Evolutionary conservation across 108 stramenopile species (phyloP).

Genomic region (Epithemia pelagica): DNA sequence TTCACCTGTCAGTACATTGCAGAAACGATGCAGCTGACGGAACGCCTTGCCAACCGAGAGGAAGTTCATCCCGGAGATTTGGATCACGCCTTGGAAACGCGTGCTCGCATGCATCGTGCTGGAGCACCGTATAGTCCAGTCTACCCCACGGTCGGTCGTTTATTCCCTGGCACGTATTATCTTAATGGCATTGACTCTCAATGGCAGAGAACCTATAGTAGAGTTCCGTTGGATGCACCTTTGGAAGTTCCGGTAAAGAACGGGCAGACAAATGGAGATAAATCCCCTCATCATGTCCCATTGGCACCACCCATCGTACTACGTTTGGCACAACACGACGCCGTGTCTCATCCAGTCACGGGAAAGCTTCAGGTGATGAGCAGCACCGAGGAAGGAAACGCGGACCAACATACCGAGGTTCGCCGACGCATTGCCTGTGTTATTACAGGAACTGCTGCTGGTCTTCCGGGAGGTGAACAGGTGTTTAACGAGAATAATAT

Average conservation of each 20-base stretch:
- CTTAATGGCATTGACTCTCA: conserved; percentile 79
- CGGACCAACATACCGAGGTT: conserved; percentile 42
- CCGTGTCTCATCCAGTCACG: conserved; percentile 56
- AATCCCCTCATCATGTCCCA: background rate
- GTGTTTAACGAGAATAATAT: conserved; percentile 78
- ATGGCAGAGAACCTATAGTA: conserved; percentile 70
- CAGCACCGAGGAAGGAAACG: conserved; percentile 35
- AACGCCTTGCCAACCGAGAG: conserved; percentile 76
- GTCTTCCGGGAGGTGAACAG: conserved; percentile 68
- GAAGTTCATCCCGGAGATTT: conserved; percentile 82
- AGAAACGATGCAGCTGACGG: conserved; percentile 51
- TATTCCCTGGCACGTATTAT: conserved; percentile 92
- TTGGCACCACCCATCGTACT: conserved; percentile 77
- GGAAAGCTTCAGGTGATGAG: conserved; percentile 53
- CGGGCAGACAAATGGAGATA: background rate
- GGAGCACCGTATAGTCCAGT: conserved; percentile 78
- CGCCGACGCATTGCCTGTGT: conserved; percentile 72
- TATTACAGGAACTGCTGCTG: conserved; percentile 92
- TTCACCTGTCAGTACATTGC: conserved; percentile 84
- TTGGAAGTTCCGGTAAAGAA: conserved; percentile 32
- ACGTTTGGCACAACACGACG: conserved; percentile 50
- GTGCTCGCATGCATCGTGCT: conserved; percentile 80
- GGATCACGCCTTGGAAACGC: conserved; percentile 84
- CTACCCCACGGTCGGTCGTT: conserved; percentile 72
- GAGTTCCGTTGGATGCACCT: conserved; percentile 63